Evolutionary conservation across 106 monocot species (phyloP).

Genomic region (Phalaenopsis aphrodite): DNA sequence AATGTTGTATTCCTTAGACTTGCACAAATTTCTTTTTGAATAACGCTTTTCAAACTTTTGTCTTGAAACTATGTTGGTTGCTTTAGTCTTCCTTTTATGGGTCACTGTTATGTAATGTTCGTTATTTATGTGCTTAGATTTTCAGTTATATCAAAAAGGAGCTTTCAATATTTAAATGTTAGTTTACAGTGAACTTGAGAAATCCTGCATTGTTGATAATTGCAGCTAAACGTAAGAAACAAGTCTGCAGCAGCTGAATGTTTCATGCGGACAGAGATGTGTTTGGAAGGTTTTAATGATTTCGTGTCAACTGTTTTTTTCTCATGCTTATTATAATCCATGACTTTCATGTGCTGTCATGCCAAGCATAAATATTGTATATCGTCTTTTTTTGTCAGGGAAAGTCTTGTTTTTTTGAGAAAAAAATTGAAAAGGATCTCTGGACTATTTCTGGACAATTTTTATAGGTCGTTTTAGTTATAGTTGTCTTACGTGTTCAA

Average conservation of each 20-base stretch:
- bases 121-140: neutral
- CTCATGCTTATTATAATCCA: neutral
- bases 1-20: neutral
- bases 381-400: neutral
- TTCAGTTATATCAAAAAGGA: neutral
- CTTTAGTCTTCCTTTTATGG: neutral
- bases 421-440: no score
- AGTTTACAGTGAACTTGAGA: neutral
- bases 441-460: no score
- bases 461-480: no score
- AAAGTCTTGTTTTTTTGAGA: neutral
- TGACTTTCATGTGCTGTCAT: neutral
- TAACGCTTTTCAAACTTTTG: neutral
- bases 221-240: constrained; percentile 92
- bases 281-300: constrained; percentile 72
- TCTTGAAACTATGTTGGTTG: neutral
- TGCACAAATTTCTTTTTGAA: neutral
- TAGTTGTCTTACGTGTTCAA: no score
- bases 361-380: neutral
- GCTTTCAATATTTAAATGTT: neutral
- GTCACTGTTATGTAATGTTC: neutral
- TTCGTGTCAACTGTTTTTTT: neutral
- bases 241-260: constrained; percentile 93
- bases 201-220: neutral
- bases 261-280: constrained; percentile 76